Conservation (phyloP, 75 land plant genomes). For the Cunninghamia lanceolata region DNA sequence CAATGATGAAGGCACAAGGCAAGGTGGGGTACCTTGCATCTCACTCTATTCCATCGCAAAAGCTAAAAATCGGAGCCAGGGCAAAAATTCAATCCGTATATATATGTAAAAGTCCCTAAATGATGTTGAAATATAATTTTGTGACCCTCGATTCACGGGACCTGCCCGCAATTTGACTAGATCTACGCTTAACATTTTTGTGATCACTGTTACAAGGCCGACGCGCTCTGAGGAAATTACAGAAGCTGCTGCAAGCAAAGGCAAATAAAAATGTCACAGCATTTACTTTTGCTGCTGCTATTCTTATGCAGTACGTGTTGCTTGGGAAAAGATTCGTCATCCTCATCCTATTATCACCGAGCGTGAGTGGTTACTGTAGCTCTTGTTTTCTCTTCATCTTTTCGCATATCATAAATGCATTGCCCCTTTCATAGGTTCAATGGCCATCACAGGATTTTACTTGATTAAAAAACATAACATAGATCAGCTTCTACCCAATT, state of each 20-base stretch:
- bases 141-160: not conserved
- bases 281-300: not conserved
- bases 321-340: not conserved
- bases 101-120: not conserved
- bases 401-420: not conserved
- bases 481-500: not conserved
- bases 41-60: not conserved
- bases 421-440: not conserved
- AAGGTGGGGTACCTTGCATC: not conserved
- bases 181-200: not conserved
- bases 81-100: not conserved
- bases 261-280: not conserved
- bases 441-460: not conserved
- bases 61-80: not conserved
- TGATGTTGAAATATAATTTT: not conserved
- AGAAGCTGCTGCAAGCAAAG: not conserved
- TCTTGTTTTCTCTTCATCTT: not conserved
- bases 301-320: not conserved
- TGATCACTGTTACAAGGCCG: not conserved
- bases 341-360: conserved; percentile 1
- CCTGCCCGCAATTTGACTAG: not conserved
- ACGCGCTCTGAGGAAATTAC: not conserved
- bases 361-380: not conserved
- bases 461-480: not conserved
- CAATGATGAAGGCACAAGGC: not conserved